Evolutionary conservation across 2,329 filamentous ascomycete species (phyloP), one percentile per base, ranked within the genome.

Genomic region (Magnaporthiopsis poae): DNA sequence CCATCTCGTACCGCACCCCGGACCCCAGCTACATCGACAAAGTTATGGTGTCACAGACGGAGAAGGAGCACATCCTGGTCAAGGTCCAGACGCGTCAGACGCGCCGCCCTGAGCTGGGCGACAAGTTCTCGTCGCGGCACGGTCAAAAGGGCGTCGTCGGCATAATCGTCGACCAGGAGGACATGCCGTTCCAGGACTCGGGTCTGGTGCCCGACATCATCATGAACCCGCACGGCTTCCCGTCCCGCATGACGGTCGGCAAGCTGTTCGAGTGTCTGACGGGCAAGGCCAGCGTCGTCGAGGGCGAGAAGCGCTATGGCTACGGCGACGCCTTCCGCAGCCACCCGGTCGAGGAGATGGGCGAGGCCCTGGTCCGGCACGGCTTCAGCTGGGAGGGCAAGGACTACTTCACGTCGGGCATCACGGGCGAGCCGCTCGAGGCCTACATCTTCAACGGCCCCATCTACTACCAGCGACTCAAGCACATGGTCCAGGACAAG

Each of bases 221-320:
- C 86, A 99, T 99, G 95, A 99, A 99, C 81, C 95, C 96, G 0
- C 95, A 99, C 80, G 95, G 95, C 88, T 99, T 99, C 84, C 95
- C 95, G 1, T 98, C 94, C 39, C 95, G 95, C 77, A 99, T 99
- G 95, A 99, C 95, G 66, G 95, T 99, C 69, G 95, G 95, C 39
- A 99, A 99, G 78, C 90, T 99, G 82, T 86, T 99, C 64, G 95
- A 99, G 76, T 90, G 96, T 61, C 83, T 99, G 21, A 92, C 93
- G 0, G 95, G 95, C 70, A 99, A 99, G 78, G 95, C 95, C 0
- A 92, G 93, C 15, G 88, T 99, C 1, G 78, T 99, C 4, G 86
- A 89, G 68, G 95, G 95, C 5, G 88, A 89, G 9, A 88, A 92
- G 68, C 90, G 96, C 73, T 97, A 97, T 76, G 95, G 96, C 33